These are phyloP conservation scores for Aureobasidium sp. DNA, from an alignment of 2,329 filamentous ascomycete genomes.

Conservation along the genomic window DNA sequence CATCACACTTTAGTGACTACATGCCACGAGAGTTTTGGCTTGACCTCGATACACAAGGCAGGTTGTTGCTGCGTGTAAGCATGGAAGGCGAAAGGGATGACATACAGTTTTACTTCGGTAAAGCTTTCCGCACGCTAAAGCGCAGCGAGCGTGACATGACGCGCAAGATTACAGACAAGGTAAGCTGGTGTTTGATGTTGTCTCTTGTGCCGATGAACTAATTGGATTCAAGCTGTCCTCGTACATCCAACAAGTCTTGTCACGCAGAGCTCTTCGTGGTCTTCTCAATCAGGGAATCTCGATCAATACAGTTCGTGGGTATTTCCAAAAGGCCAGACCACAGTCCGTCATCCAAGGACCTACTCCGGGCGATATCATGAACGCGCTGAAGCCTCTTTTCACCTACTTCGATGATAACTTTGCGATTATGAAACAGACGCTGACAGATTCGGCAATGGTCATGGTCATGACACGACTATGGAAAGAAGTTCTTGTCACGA, in stretches of 20 bases:
- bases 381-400: constrained; percentile 76
- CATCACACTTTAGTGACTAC: constrained; percentile 93
- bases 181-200: constrained; percentile 32
- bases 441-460: constrained; percentile 93
- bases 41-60: constrained; percentile 89
- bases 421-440: constrained; percentile 93
- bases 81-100: constrained; percentile 99
- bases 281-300: constrained; percentile 66
- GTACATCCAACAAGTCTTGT: constrained; percentile 86
- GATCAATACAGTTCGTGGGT: constrained; percentile 56
- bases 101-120: constrained; percentile 97
- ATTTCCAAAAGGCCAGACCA: constrained; percentile 48
- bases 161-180: constrained; percentile 94
- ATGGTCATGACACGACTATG: constrained; percentile 96
- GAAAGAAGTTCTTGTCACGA: constrained; percentile 92
- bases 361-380: constrained; percentile 61
- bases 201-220: constrained; percentile 28
- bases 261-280: constrained; percentile 66
- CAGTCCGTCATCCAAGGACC: constrained; percentile 42
- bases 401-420: constrained; percentile 98
- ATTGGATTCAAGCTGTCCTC: constrained; percentile 57
- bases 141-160: constrained; percentile 97
- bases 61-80: constrained; percentile 80
- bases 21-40: constrained; percentile 95
- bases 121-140: constrained; percentile 90